These are phyloP conservation scores for Exophiala viscosa DNA, from an alignment of 2,329 filamentous ascomycete genomes.

Conservation along the genomic window DNA sequence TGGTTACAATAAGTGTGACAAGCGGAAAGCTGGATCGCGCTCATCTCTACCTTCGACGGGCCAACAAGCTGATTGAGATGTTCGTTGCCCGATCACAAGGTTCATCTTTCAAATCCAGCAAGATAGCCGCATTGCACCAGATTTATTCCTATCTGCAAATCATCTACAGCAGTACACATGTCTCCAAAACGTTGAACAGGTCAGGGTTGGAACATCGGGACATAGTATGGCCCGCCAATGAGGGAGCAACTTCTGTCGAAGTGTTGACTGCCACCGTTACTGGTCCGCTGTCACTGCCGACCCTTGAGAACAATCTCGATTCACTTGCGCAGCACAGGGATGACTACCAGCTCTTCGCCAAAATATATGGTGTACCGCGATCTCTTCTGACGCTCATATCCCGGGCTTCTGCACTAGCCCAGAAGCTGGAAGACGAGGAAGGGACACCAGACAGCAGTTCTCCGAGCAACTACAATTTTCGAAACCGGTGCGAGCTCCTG, in stretches of 20 bases:
- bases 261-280: background rate
- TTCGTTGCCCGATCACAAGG: background rate
- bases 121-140: slow-evolving; percentile 5
- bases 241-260: background rate
- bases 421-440: slow-evolving; percentile 5
- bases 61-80: slow-evolving; percentile 7
- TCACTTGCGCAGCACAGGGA: slow-evolving; percentile 7
- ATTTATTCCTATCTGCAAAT: slow-evolving; percentile 10
- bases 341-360: slow-evolving; percentile 5
- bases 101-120: slow-evolving; percentile 10
- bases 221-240: background rate
- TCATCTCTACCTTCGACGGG: slow-evolving; percentile 7
- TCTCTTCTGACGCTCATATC: slow-evolving; percentile 8
- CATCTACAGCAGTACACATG: slow-evolving; percentile 8
- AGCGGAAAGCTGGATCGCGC: slow-evolving; percentile 5
- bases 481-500: slow-evolving; percentile 1
- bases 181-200: background rate
- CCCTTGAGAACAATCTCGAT: background rate
- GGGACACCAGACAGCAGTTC: slow-evolving; percentile 1
- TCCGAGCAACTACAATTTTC: slow-evolving; percentile 1
- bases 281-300: background rate
- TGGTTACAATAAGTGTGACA: slow-evolving; percentile 10
- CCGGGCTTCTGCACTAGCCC: slow-evolving; percentile 3
- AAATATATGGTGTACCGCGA: slow-evolving; percentile 8
- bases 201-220: background rate